Evolutionary conservation across 441 rosid species (phyloP).

Genomic region (Adansonia gregorii): DNA sequence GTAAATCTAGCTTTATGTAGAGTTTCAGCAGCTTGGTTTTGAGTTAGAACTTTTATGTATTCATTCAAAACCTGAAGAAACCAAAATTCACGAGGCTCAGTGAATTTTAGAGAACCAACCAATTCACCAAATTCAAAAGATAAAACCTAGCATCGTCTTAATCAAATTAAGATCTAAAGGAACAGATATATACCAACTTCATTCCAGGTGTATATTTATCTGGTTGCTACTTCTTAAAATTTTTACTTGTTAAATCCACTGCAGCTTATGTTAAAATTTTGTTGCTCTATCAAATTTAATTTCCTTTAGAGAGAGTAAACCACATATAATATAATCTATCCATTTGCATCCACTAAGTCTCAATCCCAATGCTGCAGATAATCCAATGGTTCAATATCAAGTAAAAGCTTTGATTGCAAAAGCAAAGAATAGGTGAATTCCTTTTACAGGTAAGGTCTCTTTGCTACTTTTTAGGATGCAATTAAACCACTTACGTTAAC

Average conservation of each 20-base stretch:
- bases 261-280: not conserved
- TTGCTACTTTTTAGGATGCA: not conserved
- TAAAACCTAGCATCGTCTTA: not conserved
- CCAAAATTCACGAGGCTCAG: not conserved
- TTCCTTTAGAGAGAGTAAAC: not conserved
- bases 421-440: constrained; percentile 12
- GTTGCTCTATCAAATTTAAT: not conserved
- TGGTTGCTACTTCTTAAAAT: not conserved
- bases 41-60: not conserved
- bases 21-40: not conserved
- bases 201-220: not conserved
- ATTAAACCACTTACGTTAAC: constrained; percentile 2
- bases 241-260: not conserved
- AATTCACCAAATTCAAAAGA: not conserved
- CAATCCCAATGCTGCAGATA: not conserved
- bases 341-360: not conserved
- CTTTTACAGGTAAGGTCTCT: not conserved
- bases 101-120: not conserved
- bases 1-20: not conserved
- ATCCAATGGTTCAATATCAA: not conserved
- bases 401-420: not conserved
- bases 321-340: not conserved
- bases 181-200: not conserved
- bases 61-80: not conserved
- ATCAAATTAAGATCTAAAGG: not conserved